Conservation (phyloP, 768 basidiomycete genomes). For the Tricholoma furcatifolium region DNA sequence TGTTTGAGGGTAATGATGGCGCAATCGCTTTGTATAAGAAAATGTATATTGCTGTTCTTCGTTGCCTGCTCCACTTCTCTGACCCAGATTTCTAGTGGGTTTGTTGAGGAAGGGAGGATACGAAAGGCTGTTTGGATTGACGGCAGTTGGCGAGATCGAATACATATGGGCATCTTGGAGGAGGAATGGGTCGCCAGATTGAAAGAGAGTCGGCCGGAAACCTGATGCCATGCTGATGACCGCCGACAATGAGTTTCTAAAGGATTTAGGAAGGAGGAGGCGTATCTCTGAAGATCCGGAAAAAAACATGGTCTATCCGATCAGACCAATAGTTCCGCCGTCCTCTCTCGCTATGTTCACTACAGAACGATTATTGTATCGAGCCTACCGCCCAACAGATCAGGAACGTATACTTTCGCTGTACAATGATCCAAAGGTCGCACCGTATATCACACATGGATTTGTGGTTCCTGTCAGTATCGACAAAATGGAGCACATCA, state of each 20-base stretch:
- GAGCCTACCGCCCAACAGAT: too few relatives aligned
- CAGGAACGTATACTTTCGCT: not conserved
- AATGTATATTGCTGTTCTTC: conserved; percentile 35
- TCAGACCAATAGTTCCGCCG: too few relatives aligned
- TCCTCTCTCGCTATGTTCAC: too few relatives aligned
- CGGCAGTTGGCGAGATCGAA: conserved; percentile 17
- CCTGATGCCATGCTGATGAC: too few relatives aligned
- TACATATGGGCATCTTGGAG: conserved; percentile 23
- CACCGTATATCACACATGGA: not conserved
- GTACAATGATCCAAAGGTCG: not conserved
- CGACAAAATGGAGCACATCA: conserved; percentile 1
- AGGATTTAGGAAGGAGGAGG: too few relatives aligned
- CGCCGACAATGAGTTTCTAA: too few relatives aligned
- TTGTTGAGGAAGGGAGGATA: not conserved
- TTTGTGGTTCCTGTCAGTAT: conserved; percentile 1
- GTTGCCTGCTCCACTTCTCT: too few relatives aligned
- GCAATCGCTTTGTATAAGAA: conserved; percentile 40
- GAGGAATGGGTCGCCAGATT: conserved; percentile 18
- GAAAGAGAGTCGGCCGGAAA: too few relatives aligned
- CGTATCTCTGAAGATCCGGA: too few relatives aligned
- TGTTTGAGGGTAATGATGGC: conserved; percentile 36
- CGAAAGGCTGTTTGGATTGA: not conserved
- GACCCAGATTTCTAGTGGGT: not conserved
- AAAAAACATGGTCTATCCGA: too few relatives aligned
- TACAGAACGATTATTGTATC: too few relatives aligned